Evolutionary conservation across 164 flowering plant species (phyloP).

Genomic region (Buxus sempervirens): DNA sequence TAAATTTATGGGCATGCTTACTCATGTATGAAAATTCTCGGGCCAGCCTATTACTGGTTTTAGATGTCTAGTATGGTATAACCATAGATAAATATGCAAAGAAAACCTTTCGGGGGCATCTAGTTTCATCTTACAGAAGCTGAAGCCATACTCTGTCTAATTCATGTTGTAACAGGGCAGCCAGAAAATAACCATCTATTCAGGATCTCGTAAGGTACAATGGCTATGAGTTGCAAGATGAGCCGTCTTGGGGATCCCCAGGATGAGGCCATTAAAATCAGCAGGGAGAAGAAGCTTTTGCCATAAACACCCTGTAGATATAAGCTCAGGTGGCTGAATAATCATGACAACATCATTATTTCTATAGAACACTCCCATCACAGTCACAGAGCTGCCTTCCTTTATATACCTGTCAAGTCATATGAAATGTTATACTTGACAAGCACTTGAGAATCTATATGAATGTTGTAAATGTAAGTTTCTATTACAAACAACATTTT

Average conservation of each 20-base stretch:
- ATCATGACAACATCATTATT: conserved; percentile 38
- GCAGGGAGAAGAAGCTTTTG: conserved; percentile 44
- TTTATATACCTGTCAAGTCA: conserved; percentile 46
- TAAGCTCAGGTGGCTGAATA: conserved; percentile 47
- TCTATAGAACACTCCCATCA: conserved; percentile 45
- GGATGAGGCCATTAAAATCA: conserved; percentile 48
- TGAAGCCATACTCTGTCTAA: not conserved
- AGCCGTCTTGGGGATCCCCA: conserved; percentile 23
- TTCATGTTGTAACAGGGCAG: no score
- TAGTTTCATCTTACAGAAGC: not conserved
- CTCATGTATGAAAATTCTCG: no score
- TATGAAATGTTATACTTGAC: not conserved
- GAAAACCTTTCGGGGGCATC: not conserved
- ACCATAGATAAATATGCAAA: not conserved
- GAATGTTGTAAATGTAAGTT: not conserved
- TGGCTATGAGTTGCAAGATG: conserved; percentile 3
- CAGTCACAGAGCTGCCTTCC: conserved; percentile 52
- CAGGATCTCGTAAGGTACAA: conserved; percentile 2
- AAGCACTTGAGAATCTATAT: not conserved
- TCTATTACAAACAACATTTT: conserved; percentile 4
- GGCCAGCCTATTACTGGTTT: no score
- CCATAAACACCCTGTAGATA: conserved; percentile 64
- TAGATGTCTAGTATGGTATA: no score
- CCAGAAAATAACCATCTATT: no score
- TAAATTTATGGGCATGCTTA: no score